Percentiles rank a stretch among this genome's conserved stretches.
These are phyloP conservation scores for Candida alai DNA, from an alignment of 805 yeast species.

Conservation along the genomic window DNA sequence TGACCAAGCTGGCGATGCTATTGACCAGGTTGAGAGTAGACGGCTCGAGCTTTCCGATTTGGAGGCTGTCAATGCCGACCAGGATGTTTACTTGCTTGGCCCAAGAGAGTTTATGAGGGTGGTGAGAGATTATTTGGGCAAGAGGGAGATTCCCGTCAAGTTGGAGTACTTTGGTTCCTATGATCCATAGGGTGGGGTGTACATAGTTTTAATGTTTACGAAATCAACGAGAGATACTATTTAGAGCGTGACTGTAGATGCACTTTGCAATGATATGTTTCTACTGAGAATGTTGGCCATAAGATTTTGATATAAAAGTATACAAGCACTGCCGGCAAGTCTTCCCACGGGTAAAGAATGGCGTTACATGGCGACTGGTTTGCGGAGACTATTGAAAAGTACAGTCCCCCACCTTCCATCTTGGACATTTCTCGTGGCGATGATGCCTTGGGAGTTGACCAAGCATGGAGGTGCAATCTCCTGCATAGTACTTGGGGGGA, in stretches of 20 bases:
- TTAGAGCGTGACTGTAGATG: not conserved
- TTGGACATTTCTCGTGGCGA: no score
- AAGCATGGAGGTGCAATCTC: no score
- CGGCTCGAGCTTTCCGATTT: conserved; percentile 18
- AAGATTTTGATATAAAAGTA: not conserved
- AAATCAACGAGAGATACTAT: no score
- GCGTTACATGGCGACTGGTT: no score
- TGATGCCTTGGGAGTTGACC: no score
- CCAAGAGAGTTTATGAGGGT: conserved; percentile 30
- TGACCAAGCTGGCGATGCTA: conserved; percentile 6
- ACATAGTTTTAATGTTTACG: conserved; percentile 5
- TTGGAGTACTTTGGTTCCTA: conserved; percentile 34
- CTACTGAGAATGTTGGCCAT: not conserved
- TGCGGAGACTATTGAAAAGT: no score
- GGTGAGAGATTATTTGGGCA: conserved; percentile 19
- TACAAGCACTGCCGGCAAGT: no score
- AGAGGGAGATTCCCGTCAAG: conserved; percentile 17
- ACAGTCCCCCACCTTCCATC: no score
- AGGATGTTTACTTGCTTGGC: conserved; percentile 29
- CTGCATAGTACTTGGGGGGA: no score
- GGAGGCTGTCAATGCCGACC: conserved; percentile 13
- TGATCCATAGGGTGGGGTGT: conserved; percentile 13
- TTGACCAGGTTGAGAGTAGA: conserved; percentile 12
- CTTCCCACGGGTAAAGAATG: no score
- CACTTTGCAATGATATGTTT: not conserved